Percentiles rank a stretch among this genome's conserved stretches.
Evolutionary conservation across 2,329 filamentous ascomycete species (phyloP).

Genomic region (Chaetomiaceae sp.): DNA sequence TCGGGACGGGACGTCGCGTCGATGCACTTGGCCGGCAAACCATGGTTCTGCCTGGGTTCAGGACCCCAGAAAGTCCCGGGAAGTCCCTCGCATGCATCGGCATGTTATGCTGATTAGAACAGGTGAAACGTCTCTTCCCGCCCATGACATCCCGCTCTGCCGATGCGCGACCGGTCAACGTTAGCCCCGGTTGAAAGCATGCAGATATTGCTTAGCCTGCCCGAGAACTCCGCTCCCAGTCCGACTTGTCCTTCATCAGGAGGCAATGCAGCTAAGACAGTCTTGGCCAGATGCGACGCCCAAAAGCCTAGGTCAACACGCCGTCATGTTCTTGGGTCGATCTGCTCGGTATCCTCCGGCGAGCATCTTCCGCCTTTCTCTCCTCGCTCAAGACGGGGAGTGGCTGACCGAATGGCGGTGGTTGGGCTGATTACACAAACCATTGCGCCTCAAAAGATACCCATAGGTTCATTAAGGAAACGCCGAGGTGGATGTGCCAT

Average conservation of each 20-base stretch:
- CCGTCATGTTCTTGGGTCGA: constrained; percentile 8
- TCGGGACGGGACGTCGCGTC: constrained; percentile 9
- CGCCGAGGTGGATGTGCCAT: constrained; percentile 16
- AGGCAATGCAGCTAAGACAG: constrained; percentile 14
- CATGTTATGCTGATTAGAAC: constrained; percentile 16
- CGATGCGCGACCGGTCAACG: constrained; percentile 15
- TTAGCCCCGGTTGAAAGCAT: constrained; percentile 20
- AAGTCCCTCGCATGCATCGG: constrained; percentile 16
- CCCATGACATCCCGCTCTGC: constrained; percentile 9
- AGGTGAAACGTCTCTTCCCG: constrained; percentile 16
- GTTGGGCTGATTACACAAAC: constrained; percentile 16
- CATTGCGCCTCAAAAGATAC: constrained; percentile 17
- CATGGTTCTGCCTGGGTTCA: constrained; percentile 3
- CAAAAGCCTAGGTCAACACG: constrained; percentile 8
- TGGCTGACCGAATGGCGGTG: constrained; percentile 9
- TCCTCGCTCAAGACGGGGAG: constrained; percentile 11
- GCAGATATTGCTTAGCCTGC: constrained; percentile 21
- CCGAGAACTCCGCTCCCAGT: constrained; percentile 5
- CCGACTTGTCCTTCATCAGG: constrained; percentile 21
- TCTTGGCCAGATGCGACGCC: constrained; percentile 23
- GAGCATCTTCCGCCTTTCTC: constrained; percentile 10
- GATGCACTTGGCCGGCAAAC: constrained; percentile 13
- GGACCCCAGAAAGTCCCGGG: background rate
- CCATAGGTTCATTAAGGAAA: constrained; percentile 7
- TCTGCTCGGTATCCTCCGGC: constrained; percentile 9